phyloP scores from a whole-genome alignment of 768 basidiomycete species.

The Sporobolomyces roseus region DNA sequence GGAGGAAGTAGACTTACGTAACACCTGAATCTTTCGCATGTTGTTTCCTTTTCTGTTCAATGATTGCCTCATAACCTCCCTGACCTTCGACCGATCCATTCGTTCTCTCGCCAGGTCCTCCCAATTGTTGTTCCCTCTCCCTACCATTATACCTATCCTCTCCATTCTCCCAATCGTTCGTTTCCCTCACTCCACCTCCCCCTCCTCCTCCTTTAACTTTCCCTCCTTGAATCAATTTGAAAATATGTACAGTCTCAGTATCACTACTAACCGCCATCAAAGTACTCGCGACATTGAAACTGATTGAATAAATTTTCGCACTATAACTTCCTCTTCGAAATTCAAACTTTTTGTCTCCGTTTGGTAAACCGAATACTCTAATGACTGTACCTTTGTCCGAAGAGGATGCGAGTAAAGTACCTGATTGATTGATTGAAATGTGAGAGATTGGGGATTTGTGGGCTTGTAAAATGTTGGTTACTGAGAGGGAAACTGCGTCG shows the following conservation, averaged over 20 bases:
- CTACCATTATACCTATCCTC: slow-evolving; percentile 34
- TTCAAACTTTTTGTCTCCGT: slow-evolving; percentile 89
- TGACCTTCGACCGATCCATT: too few relatives aligned
- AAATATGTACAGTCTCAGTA: slow-evolving; percentile 94
- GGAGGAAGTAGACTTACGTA: neutral
- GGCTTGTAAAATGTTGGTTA: slow-evolving; percentile 92
- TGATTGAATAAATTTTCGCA: slow-evolving; percentile 75
- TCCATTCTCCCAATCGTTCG: slow-evolving; percentile 42
- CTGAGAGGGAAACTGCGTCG: slow-evolving; percentile 83
- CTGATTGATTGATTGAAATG: slow-evolving; percentile 76
- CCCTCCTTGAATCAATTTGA: slow-evolving; percentile 65
- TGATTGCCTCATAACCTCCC: slow-evolving; percentile 81
- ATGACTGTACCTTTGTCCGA: slow-evolving; percentile 96
- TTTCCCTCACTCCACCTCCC: slow-evolving; percentile 35
- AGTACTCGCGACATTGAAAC: slow-evolving; percentile 76
- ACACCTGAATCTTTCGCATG: slow-evolving; percentile 24
- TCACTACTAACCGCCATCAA: slow-evolving; percentile 87
- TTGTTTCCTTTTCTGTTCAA: slow-evolving; percentile 68
- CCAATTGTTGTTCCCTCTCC: neutral
- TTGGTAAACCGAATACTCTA: slow-evolving; percentile 84
- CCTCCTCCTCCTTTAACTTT: neutral
- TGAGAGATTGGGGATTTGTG: slow-evolving; percentile 90
- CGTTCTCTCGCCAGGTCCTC: slow-evolving; percentile 41
- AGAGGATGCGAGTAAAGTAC: slow-evolving; percentile 85
- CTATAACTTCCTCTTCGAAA: slow-evolving; percentile 87